These are phyloP conservation scores for Suillus bovinus DNA, from an alignment of 768 basidiomycete species.

Conservation along the genomic window DNA sequence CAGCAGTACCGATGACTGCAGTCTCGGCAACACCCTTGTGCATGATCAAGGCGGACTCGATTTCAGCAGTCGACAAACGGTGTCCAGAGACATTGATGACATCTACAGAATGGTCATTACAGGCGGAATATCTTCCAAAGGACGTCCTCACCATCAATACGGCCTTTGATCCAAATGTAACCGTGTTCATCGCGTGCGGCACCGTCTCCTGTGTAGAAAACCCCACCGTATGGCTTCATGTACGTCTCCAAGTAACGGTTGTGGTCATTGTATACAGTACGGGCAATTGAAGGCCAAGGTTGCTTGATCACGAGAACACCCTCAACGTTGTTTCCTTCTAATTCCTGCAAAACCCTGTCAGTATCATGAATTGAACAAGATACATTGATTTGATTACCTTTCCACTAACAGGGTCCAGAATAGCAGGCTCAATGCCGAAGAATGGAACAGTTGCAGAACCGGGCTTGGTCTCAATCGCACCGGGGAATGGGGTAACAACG, in stretches of 20 bases:
- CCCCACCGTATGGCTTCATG: constrained; percentile 85
- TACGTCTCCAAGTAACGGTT: constrained; percentile 80
- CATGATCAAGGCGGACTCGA: constrained; percentile 93
- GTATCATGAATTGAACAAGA: neutral
- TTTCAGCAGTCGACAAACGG: constrained; percentile 95
- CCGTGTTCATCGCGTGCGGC: constrained; percentile 93
- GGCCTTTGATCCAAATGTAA: constrained; percentile 98
- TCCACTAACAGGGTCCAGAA: constrained; percentile 85
- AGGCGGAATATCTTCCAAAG: constrained; percentile 10
- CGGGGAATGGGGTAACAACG: constrained; percentile 93
- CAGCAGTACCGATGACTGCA: constrained; percentile 85
- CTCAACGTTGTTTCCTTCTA: constrained; percentile 83
- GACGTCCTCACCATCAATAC: constrained; percentile 76
- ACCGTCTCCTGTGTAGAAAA: constrained; percentile 98
- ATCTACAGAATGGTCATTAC: constrained; percentile 44
- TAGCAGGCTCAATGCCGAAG: constrained; percentile 89
- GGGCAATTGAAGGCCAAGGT: constrained; percentile 96
- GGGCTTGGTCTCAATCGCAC: constrained; percentile 94
- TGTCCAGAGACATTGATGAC: constrained; percentile 99
- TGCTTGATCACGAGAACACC: constrained; percentile 84
- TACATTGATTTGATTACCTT: constrained; percentile 38
- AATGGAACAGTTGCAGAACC: constrained; percentile 97
- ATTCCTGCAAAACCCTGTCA: constrained; percentile 40
- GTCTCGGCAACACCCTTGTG: constrained; percentile 97
- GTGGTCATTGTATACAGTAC: constrained; percentile 91